phyloP scores from a whole-genome alignment of 805 yeast species.

The Kazachstania martiniae region DNA sequence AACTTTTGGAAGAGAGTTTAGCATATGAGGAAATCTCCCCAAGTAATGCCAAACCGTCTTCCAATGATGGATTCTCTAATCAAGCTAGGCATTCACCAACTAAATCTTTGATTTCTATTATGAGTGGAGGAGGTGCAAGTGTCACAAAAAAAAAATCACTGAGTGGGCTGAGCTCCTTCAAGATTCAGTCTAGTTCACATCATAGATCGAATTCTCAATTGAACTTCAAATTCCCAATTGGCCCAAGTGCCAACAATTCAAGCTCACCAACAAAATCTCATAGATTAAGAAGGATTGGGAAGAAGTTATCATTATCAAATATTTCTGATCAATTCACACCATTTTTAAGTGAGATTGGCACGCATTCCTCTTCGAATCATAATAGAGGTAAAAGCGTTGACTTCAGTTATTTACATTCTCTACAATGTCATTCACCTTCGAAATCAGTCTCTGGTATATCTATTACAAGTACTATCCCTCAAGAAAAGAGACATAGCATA shows the following conservation, averaged over 20 bases:
- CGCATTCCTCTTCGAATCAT: too few relatives aligned
- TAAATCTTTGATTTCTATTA: slow-evolving; percentile 23
- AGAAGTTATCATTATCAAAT: slow-evolving; percentile 24
- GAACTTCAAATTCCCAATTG: slow-evolving; percentile 1
- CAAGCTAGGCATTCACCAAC: slow-evolving; percentile 25
- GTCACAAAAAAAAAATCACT: slow-evolving; percentile 11
- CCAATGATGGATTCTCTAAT: slow-evolving; percentile 11
- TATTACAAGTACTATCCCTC: slow-evolving; percentile 3
- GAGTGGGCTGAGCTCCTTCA: slow-evolving; percentile 4
- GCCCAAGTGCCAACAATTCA: slow-evolving; percentile 7
- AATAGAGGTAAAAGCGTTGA: slow-evolving; percentile 22
- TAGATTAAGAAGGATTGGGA: slow-evolving; percentile 20
- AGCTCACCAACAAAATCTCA: slow-evolving; percentile 23
- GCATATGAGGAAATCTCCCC: slow-evolving; percentile 14
- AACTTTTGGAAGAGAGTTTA: slow-evolving; percentile 17
- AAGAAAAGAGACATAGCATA: slow-evolving; percentile 12
- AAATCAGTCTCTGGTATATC: slow-evolving; percentile 17
- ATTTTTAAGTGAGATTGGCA: too few relatives aligned
- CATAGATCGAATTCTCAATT: slow-evolving; percentile 18
- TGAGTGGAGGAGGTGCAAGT: slow-evolving; percentile 15
- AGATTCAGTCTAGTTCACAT: slow-evolving; percentile 6
- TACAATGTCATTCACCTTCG: slow-evolving; percentile 26
- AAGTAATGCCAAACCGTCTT: slow-evolving; percentile 7
- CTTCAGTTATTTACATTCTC: slow-evolving; percentile 22
- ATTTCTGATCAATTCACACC: too few relatives aligned